These are phyloP conservation scores for Arthrobotrys sinensis DNA, from an alignment of 2,329 filamentous ascomycete genomes.

Conservation along the genomic window DNA sequence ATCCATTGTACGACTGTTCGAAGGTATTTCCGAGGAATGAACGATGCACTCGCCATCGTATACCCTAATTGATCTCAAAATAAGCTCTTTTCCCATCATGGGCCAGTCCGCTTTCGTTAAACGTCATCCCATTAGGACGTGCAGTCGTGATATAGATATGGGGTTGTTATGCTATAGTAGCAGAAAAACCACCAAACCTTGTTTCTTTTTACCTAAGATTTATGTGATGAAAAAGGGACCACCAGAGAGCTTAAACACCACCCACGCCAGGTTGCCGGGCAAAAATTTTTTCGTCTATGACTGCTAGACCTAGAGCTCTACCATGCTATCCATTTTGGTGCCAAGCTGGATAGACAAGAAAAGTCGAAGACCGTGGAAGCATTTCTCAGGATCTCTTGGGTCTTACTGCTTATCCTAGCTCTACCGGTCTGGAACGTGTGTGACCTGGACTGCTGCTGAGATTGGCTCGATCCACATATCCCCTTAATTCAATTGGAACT, in stretches of 20 bases:
- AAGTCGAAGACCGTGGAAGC: conserved; percentile 28
- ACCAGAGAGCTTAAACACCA: conserved; percentile 18
- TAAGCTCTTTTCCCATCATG: conserved; percentile 40
- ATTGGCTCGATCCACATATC: conserved; percentile 42
- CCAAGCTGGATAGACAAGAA: conserved; percentile 22
- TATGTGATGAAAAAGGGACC: conserved; percentile 56
- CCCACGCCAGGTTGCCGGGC: conserved; percentile 23
- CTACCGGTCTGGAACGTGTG: conserved; percentile 35
- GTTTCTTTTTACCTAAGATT: conserved; percentile 60
- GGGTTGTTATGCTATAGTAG: conserved; percentile 22
- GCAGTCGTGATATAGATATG: conserved; percentile 37
- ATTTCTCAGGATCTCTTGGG: conserved; percentile 20
- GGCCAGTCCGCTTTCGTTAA: conserved; percentile 32
- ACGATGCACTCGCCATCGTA: conserved; percentile 26
- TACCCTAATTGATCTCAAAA: conserved; percentile 45
- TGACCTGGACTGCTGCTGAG: conserved; percentile 48
- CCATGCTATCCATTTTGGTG: conserved; percentile 28
- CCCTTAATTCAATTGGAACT: neutral
- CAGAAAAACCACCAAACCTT: conserved; percentile 36
- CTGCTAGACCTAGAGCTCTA: conserved; percentile 42
- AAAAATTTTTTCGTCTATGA: conserved; percentile 35
- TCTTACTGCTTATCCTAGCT: conserved; percentile 20
- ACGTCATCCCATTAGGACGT: conserved; percentile 55
- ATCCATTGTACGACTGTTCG: conserved; percentile 45
- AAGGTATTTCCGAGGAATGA: conserved; percentile 37